Evolutionary conservation across 2,329 filamentous ascomycete species (phyloP).

Genomic region (Fusarium albidum): DNA sequence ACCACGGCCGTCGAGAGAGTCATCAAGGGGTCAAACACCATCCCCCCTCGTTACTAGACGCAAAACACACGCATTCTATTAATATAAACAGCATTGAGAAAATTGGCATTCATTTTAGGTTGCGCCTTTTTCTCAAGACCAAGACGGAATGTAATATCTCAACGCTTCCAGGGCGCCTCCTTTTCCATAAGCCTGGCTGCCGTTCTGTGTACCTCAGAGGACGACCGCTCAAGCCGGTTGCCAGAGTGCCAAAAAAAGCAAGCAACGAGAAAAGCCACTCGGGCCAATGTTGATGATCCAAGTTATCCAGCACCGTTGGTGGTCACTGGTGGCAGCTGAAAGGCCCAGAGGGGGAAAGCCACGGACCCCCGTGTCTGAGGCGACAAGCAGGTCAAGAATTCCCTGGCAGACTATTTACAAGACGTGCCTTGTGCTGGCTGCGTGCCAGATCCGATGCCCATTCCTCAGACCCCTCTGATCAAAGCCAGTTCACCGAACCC

Average conservation of each 20-base stretch:
- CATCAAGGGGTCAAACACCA: neutral
- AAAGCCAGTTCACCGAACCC: too few species aligned
- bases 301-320: neutral
- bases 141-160: too few species aligned
- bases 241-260: too few species aligned
- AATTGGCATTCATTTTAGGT: too few species aligned
- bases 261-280: neutral
- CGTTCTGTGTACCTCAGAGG: too few species aligned
- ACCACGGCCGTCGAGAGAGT: neutral
- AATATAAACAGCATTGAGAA: too few species aligned
- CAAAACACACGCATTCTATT: too few species aligned
- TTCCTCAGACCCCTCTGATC: neutral
- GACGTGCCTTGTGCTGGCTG: neutral
- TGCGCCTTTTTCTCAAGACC: too few species aligned
- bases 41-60: too few species aligned
- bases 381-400: neutral
- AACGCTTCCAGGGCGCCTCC: too few species aligned
- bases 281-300: neutral
- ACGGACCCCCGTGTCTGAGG: neutral
- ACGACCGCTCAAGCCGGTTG: too few species aligned
- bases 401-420: neutral
- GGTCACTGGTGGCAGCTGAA: neutral
- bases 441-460: neutral
- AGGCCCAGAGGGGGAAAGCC: neutral
- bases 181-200: too few species aligned